A percentile compares a stretch with the other conserved stretches of the same genome.
phyloP scores from a whole-genome alignment of 2,329 filamentous ascomycete genomes.

The Endothia cerciana region DNA sequence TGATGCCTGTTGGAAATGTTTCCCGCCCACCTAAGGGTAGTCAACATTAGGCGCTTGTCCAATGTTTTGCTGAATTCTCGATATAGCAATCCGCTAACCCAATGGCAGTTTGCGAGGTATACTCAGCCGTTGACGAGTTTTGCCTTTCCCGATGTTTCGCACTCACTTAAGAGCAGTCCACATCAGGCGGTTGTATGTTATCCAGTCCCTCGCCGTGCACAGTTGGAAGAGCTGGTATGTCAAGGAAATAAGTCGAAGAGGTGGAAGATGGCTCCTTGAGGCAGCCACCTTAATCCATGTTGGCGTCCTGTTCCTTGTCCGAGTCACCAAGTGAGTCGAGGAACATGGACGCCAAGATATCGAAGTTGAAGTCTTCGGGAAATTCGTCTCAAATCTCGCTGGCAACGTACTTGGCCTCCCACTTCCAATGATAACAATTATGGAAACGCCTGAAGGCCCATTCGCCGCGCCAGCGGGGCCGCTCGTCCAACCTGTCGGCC shows the following conservation, averaged over 20 bases:
- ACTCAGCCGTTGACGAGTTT: not conserved
- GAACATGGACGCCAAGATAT: not conserved
- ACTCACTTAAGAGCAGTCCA: slow-evolving; percentile 6
- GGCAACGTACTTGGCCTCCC: not conserved
- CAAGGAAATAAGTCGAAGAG: not conserved
- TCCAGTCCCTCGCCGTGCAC: not conserved
- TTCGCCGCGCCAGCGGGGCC: not conserved
- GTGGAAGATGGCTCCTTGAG: not conserved
- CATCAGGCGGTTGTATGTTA: not conserved
- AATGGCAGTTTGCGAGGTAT: not conserved
- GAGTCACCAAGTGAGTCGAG: not conserved
- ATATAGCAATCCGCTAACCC: not conserved
- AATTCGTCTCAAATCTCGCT: not conserved
- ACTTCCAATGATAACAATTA: not conserved
- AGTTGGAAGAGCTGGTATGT: not conserved
- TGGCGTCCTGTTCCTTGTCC: not conserved
- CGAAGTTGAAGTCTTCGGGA: not conserved
- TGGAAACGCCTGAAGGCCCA: not conserved
- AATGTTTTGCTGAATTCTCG: not conserved
- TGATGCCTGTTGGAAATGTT: slow-evolving; percentile 3
- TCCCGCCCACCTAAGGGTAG: not conserved
- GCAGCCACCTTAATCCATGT: not conserved
- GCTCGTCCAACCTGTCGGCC: not conserved
- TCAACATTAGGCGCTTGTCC: not conserved
- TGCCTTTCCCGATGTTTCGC: not conserved